Evolutionary conservation across 176 grass and related monocot species (phyloP).

Genomic region (Zoysia pacifica): DNA sequence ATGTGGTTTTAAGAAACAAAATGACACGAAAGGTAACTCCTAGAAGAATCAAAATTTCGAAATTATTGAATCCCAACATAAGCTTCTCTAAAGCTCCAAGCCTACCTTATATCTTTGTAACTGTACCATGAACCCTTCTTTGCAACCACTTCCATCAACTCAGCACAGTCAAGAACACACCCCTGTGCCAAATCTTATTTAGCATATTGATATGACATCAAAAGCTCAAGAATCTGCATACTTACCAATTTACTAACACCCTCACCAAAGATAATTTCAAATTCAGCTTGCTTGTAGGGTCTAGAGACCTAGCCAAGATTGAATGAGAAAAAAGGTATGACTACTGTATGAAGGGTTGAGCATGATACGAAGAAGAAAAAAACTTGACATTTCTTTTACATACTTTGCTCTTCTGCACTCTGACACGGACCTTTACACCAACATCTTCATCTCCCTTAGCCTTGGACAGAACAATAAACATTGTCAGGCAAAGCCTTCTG

Average conservation of each 20-base stretch:
- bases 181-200: conserved; percentile 56
- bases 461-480: conserved; percentile 50
- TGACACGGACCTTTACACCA: conserved; percentile 92
- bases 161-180: conserved; percentile 94
- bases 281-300: conserved; percentile 99
- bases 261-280: conserved; percentile 98
- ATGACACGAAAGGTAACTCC: background rate
- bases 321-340: background rate
- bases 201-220: conserved; percentile 11
- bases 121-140: conserved; percentile 98
- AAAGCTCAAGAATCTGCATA: conserved; percentile 29
- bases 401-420: conserved; percentile 99
- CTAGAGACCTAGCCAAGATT: conserved; percentile 73
- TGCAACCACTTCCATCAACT: conserved; percentile 92
- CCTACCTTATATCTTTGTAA: conserved; percentile 82
- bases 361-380: conserved; percentile 34
- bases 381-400: conserved; percentile 29
- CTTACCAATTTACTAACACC: conserved; percentile 91
- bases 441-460: conserved; percentile 94
- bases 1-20: conserved; percentile 16
- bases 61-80: background rate
- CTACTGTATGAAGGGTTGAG: conserved; percentile 16
- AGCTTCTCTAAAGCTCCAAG: conserved; percentile 31
- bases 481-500: conserved; percentile 1
- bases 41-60: conserved; percentile 4